Conservation (phyloP, 2,329 filamentous ascomycete species). For the Cladosporium sp. region DNA sequence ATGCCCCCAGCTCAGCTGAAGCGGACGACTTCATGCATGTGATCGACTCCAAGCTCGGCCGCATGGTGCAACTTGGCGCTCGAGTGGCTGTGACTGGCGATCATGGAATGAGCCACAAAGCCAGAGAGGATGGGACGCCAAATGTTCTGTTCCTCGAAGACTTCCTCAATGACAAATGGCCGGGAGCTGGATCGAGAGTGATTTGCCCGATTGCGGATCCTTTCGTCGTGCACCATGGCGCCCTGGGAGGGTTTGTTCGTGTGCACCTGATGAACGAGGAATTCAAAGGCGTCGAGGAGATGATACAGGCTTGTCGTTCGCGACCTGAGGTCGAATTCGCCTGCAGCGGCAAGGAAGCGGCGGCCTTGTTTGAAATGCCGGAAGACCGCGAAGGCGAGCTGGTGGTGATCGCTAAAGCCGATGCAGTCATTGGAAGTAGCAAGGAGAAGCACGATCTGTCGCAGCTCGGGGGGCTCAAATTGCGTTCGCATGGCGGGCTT, state of each 20-base stretch:
- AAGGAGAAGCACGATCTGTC: conserved; percentile 35
- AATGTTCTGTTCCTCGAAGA: conserved; percentile 41
- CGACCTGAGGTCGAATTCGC: conserved; percentile 34
- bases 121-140: conserved; percentile 31
- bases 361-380: conserved; percentile 35
- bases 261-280: conserved; percentile 32
- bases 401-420: conserved; percentile 35
- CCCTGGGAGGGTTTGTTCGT: conserved; percentile 40
- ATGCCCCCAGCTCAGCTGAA: conserved; percentile 35
- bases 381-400: conserved; percentile 40
- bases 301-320: conserved; percentile 28
- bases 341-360: conserved; percentile 31
- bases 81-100: conserved; percentile 40
- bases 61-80: conserved; percentile 33
- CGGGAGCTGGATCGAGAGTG: conserved; percentile 31
- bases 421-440: conserved; percentile 37
- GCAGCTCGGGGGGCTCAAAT: conserved; percentile 30
- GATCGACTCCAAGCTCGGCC: conserved; percentile 34
- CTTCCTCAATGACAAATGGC: conserved; percentile 32
- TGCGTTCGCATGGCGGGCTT: conserved; percentile 41
- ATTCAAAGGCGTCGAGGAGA: conserved; percentile 21
- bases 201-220: conserved; percentile 45
- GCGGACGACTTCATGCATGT: conserved; percentile 36
- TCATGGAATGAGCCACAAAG: conserved; percentile 43
- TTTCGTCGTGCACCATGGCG: conserved; percentile 42